Base-by-base conservation (phyloP, 2,329 filamentous ascomycete genomes). In the Sarocladium kiliense region DNA sequence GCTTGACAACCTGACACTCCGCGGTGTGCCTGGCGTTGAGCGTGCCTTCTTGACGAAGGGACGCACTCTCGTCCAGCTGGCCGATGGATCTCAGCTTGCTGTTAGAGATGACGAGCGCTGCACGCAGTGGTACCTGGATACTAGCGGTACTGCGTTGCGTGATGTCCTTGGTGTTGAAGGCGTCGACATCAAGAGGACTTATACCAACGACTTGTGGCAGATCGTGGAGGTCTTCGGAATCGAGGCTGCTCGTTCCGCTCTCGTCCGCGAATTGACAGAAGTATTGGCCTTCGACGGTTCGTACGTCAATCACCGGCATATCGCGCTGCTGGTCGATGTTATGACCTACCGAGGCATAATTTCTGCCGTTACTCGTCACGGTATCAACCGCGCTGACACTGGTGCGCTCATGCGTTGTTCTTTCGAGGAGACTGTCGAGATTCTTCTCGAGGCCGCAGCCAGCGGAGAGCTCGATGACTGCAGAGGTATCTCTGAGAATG, bases 381-480 rank as follows among this genome's bases (percentile, higher is more conserved):
- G 94, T 75, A 99, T 99, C 77, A 99, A 99, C 77, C 86, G 94
- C 65, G 91, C 93, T 25, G 94, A 99, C 68, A 99, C 95, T 59
- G 94, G 94, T 77, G 95, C 94, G 10, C 80, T 99, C 65, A 99
- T 99, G 94, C 88, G 94, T 71, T 99, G 95, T 79, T 99, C 94
- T 2, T 99, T 99, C 74, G 94, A 99, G 74, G 95, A 99, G 72
- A 99, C 94, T 0, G 94, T 99, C 39, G 95, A 99, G 69, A 99
- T 99, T 77, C 78, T 99, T 54, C 84, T 99, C 19, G 94, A 99
- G 68, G 95, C 94, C 58, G 94, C 94, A 23, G 91, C 91, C 16
- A 90, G 90, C 53, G 94, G 94, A 68, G 94, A 99, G 72, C 81
- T 99, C 30, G 94, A 99, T 67, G 94, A 99, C 72, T 99, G 95